A percentile compares a stretch with the other conserved stretches of the same genome.
Evolutionary conservation across 176 grass and related monocot genomes (phyloP).

Genomic region (Themeda triandra): DNA sequence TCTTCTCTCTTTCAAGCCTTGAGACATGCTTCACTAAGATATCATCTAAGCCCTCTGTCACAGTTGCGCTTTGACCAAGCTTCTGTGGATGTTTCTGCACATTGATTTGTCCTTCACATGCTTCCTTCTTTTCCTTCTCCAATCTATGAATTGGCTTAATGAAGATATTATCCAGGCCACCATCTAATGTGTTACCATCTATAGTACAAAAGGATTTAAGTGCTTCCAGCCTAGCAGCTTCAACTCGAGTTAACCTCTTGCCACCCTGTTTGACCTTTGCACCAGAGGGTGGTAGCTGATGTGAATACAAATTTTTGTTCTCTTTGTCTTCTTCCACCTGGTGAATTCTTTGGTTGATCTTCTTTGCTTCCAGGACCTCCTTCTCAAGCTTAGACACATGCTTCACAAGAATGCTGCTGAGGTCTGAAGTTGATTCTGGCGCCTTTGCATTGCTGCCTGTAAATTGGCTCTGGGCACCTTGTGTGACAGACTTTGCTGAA

Average conservation of each 20-base stretch:
- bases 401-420: slow-evolving; percentile 58
- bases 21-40: slow-evolving; percentile 66
- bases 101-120: slow-evolving; percentile 16
- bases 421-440: slow-evolving; percentile 23
- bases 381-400: slow-evolving; percentile 61
- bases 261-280: slow-evolving; percentile 22
- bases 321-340: slow-evolving; percentile 49
- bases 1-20: slow-evolving; percentile 73
- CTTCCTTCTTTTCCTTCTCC: slow-evolving; percentile 58
- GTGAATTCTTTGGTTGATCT: slow-evolving; percentile 5
- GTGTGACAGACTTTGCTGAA: slow-evolving; percentile 13
- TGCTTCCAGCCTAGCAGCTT: slow-evolving; percentile 57
- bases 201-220: slow-evolving; percentile 44
- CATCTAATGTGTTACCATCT: slow-evolving; percentile 28
- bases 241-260: slow-evolving; percentile 49
- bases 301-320: slow-evolving; percentile 26
- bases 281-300: slow-evolving; percentile 35
- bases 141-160: slow-evolving; percentile 47
- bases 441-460: not conserved
- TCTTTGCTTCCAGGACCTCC: slow-evolving; percentile 63
- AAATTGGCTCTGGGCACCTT: slow-evolving; percentile 8
- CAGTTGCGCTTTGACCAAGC: not conserved
- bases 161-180: slow-evolving; percentile 53
- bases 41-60: slow-evolving; percentile 36
- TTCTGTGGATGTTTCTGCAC: slow-evolving; percentile 30